A percentile compares a stretch with the other conserved stretches of the same genome.
phyloP scores from a whole-genome alignment of 139 green algal genomes.

The Pedinophyceae sp. region DNA sequence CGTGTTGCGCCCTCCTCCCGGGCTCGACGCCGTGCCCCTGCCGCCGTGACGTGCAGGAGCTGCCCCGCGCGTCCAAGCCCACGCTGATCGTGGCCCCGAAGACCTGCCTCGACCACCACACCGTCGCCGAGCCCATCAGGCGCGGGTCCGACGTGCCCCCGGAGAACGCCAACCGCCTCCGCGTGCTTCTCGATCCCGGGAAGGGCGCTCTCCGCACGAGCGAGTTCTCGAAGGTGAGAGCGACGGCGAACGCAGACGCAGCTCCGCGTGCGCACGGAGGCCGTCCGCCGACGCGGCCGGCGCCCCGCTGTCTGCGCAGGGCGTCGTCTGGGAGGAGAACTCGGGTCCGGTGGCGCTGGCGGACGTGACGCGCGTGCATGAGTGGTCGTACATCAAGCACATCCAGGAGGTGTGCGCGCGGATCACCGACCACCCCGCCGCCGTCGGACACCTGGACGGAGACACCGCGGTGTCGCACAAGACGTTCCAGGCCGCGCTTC shows the following conservation, averaged over 20 bases:
- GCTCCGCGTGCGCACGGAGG: background rate
- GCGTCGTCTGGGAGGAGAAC: constrained; percentile 38
- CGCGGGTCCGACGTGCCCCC: constrained; percentile 30
- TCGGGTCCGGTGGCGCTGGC: constrained; percentile 19
- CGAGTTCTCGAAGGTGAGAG: constrained; percentile 8
- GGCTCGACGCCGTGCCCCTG: too few species aligned
- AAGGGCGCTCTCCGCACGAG: constrained; percentile 5
- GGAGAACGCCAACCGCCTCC: constrained; percentile 66
- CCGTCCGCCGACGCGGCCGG: constrained; percentile 3
- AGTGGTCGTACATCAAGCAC: constrained; percentile 62
- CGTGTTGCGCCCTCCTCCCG: too few species aligned
- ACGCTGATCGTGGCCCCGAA: constrained; percentile 47
- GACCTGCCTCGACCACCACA: constrained; percentile 48
- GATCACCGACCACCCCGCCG: constrained; percentile 22
- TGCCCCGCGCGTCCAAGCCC: constrained; percentile 1
- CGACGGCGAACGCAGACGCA: background rate
- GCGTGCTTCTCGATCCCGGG: constrained; percentile 32
- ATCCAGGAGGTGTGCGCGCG: constrained; percentile 38
- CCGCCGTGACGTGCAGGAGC: background rate
- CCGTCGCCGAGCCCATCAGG: constrained; percentile 32
- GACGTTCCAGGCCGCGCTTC: constrained; percentile 52
- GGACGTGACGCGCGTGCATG: constrained; percentile 69
- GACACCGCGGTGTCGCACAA: constrained; percentile 63
- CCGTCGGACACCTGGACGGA: constrained; percentile 48
- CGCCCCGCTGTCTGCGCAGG: constrained; percentile 35